phyloP scores from a whole-genome alignment of 225 moss, liverwort and hornwort species.

The Bryum argenteum region DNA sequence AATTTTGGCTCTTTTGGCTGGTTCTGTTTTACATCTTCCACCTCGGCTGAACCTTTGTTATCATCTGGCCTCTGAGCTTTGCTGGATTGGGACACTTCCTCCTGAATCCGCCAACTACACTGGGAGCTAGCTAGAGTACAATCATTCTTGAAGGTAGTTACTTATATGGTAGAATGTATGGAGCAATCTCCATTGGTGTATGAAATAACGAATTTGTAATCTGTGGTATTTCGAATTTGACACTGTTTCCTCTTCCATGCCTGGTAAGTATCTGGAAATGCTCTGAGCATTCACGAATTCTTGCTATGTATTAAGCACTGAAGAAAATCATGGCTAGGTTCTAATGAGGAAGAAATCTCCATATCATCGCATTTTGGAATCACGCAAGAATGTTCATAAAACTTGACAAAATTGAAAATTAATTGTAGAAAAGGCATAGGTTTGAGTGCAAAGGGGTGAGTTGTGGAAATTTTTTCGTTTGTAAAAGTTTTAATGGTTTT shows the following conservation, averaged over 20 bases:
- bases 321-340: no score
- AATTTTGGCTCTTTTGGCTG: slow-evolving; percentile 37
- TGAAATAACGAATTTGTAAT: slow-evolving; percentile 30
- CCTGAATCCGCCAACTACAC: not conserved
- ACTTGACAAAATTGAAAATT: no score
- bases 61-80: slow-evolving; percentile 10
- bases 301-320: no score
- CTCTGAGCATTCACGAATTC: no score
- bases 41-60: not conserved
- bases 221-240: slow-evolving; percentile 25
- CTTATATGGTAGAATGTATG: slow-evolving; percentile 17
- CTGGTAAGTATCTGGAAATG: not conserved
- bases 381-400: no score
- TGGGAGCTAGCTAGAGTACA: not conserved
- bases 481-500: no score
- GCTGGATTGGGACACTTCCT: not conserved
- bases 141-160: slow-evolving; percentile 17
- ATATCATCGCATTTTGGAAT: no score
- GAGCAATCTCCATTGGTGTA: slow-evolving; percentile 20
- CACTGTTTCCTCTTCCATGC: not conserved
- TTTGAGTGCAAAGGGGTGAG: no score
- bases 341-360: no score
- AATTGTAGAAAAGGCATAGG: no score
- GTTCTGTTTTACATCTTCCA: slow-evolving; percentile 22
- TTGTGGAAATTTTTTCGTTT: no score